Evolutionary conservation across 495 filamentous ascomycete genomes (phyloP).

Genomic region (Usnea hakonensis): DNA sequence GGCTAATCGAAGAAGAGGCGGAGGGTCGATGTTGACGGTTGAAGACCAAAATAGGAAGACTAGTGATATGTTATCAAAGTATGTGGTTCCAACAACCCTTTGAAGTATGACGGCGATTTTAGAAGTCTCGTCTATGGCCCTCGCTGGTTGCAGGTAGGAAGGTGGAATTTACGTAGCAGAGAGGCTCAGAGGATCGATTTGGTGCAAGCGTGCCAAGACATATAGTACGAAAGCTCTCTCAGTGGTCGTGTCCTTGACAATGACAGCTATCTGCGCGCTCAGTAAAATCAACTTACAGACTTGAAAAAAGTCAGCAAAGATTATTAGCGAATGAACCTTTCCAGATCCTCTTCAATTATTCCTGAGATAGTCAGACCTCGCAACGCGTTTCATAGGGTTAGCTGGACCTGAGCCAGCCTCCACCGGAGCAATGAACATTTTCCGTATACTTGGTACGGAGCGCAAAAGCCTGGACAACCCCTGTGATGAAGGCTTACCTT

Average conservation of each 20-base stretch:
- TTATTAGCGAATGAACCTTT: background rate
- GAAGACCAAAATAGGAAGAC: no score
- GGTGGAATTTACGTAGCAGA: no score
- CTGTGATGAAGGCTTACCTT: slow-evolving; percentile 18
- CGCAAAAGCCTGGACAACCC: background rate
- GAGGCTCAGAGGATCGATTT: no score
- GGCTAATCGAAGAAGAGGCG: no score
- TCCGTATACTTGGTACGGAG: slow-evolving; percentile 66
- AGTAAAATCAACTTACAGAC: background rate
- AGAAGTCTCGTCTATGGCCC: no score
- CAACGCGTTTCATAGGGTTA: background rate
- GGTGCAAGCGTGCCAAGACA: no score
- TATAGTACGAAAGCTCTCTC: no score
- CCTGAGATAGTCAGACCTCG: background rate
- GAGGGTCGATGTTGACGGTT: no score
- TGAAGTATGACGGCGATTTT: no score
- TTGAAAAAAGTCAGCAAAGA: background rate
- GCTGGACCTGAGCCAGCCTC: slow-evolving; percentile 3
- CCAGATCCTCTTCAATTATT: background rate
- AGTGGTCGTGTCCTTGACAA: background rate
- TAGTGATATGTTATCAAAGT: no score
- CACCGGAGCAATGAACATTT: slow-evolving; percentile 69
- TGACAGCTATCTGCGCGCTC: background rate
- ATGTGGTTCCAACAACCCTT: no score
- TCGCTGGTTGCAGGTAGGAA: no score